These are phyloP conservation scores for Scheffersomyces stambukii DNA, from an alignment of 1,139 yeast species.

Conservation along the genomic window DNA sequence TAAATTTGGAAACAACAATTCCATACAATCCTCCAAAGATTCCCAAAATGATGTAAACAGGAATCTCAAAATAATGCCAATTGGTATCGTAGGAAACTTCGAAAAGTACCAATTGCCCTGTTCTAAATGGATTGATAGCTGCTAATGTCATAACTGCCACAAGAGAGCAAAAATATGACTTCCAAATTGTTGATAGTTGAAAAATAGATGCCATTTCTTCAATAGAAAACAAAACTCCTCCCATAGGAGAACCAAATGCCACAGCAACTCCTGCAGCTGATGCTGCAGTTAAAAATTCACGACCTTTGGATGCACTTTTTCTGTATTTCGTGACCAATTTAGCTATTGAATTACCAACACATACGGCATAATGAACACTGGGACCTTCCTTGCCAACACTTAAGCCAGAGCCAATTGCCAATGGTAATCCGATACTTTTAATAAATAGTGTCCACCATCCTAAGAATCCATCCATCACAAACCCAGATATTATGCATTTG, in stretches of 20 bases:
- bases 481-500: slow-evolving; percentile 92
- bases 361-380: slow-evolving; percentile 80
- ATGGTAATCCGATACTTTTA: slow-evolving; percentile 77
- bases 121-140: slow-evolving; percentile 81
- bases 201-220: slow-evolving; percentile 75
- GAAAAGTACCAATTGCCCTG: slow-evolving; percentile 90
- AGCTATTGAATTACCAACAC: slow-evolving; percentile 70
- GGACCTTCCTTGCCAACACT: slow-evolving; percentile 87
- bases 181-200: slow-evolving; percentile 80
- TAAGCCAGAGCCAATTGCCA: slow-evolving; percentile 79
- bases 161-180: slow-evolving; percentile 85
- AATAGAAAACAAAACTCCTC: slow-evolving; percentile 64
- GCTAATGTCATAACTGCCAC: slow-evolving; percentile 81
- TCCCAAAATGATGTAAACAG: slow-evolving; percentile 75
- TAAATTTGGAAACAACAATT: slow-evolving; percentile 71
- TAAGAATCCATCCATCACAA: slow-evolving; percentile 72
- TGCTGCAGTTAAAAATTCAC: slow-evolving; percentile 57
- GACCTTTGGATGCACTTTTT: slow-evolving; percentile 45
- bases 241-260: slow-evolving; percentile 72
- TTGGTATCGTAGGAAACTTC: slow-evolving; percentile 79
- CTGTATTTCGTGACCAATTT: slow-evolving; percentile 44
- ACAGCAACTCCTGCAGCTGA: slow-evolving; percentile 73
- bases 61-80: slow-evolving; percentile 87
- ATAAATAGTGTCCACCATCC: slow-evolving; percentile 69
- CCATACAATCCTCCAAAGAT: slow-evolving; percentile 92